Base-by-base conservation (phyloP, 2,329 filamentous ascomycete genomes). In the Neocatenulostroma microsporum region DNA sequence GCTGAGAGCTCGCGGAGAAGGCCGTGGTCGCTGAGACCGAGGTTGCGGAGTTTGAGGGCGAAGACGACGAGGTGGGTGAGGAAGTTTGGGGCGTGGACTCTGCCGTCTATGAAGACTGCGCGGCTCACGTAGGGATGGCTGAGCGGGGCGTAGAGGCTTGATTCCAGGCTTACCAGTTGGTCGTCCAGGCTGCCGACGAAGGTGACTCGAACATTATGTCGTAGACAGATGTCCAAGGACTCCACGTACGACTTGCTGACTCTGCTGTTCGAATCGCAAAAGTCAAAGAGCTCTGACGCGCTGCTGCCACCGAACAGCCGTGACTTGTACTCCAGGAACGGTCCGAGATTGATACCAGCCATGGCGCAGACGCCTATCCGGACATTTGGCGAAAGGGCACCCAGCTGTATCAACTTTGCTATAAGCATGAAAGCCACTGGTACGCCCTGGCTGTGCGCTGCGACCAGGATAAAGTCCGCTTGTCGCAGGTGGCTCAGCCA, bases 131-230 rank as follows among this genome's bases (percentile, higher is more conserved):
- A 88, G 0, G 91, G 91, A 54, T 98, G 91, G 14, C 78, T 79
- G 3, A 87, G 78, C 0, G 83, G 83, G 0, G 85, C 82, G 61
- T 93, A 94, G 1, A 91, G 78, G 12, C 89, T 87, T 2, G 88
- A 95, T 70, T 95, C 89, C 56, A 98, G 69, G 3, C 88, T 89
- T 11, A 98, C 88, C 2, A 98, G 70, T 61, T 98, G 91, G 60
- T 98, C 91, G 58, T 98, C 91, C 34, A 98, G 93, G 60, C 88
- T 95, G 36, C 89, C 89, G 41, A 94, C 73, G 58, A 88, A 95
- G 0, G 87, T 83, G 32, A 96, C 76, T 26, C 85, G 77, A 11
- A 84, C 84, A 10, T 88, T 87, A 50, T 85, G 82, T 12, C 80
- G 73, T 5, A 98, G 67, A 2, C 82, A 81, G 8, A 75, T 74